Evolutionary conservation across 306 rosid genomes (phyloP), one percentile per base, ranked within the genome.

Genomic region (Sophora flavescens): DNA sequence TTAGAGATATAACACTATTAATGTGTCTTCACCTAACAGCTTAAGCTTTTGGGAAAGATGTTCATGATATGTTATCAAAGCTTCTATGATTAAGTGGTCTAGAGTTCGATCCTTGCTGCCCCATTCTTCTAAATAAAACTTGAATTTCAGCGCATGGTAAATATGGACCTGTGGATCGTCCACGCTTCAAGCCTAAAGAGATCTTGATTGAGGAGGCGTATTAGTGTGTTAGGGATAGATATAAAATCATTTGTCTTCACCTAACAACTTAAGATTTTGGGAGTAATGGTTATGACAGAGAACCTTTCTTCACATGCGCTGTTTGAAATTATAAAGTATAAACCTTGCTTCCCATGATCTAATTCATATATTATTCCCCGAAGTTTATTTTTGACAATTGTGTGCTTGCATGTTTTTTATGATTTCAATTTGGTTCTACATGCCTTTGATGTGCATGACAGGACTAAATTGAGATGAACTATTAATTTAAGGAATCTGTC

Each of bases 381-480:
- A 65, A 22, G 15, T 65, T 65, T 42, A 18, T 3, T 67, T 66
- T 26, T 13, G 44, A 18, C 18, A 5, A 26, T 44, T 42, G 57
- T 66, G 59, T 68, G 45, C 17, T 69, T 51, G 30, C 44, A 30
- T n/a, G 47, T 52, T 70, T 53, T 35, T 35, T 17, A 30, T 63
- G 10, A 18, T n/a, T 56, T 51, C 44, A 64, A 8, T 63, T 63
- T 63, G 28, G 50, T 74, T 48, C 38, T 48, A 12, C 17, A 32
- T 2, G 8, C 22, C 59, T 45, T 59, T 28, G 42, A 41, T 72
- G 32, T 8, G 22, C 15, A 44, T 60, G 69, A 16, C 51, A 32
- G 38, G 9, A 74, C 38, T 74, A 60, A 47, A 61, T 35, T 74
- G 52, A 61, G 70, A 32, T 74, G 35, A 17, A 56, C 48, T 15